phyloP scores from a whole-genome alignment of 257 asterid genomes.

The Nemophila menziesii region DNA sequence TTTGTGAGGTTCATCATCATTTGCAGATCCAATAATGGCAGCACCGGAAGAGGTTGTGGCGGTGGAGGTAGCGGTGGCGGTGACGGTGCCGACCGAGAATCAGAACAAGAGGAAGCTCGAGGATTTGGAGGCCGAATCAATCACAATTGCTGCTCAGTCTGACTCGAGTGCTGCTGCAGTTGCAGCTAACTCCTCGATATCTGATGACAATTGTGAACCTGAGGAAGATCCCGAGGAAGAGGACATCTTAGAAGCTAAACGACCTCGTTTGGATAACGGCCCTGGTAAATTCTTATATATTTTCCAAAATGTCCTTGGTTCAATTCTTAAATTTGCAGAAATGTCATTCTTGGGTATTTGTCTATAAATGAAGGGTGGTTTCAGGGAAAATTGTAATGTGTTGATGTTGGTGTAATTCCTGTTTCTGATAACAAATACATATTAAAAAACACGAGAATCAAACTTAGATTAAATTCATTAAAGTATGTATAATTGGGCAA shows the following conservation, averaged over 20 bases:
- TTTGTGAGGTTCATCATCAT: too few relatives aligned
- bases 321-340: not conserved
- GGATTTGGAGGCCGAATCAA: slow-evolving; percentile 43
- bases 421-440: too few relatives aligned
- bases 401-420: too few relatives aligned
- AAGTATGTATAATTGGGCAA: too few relatives aligned
- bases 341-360: not conserved
- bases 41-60: slow-evolving; percentile 43
- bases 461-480: too few relatives aligned
- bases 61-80: slow-evolving; percentile 21
- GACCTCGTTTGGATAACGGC: slow-evolving; percentile 60
- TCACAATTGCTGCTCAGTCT: slow-evolving; percentile 15
- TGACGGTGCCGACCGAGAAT: slow-evolving; percentile 30
- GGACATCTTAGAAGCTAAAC: slow-evolving; percentile 60
- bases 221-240: slow-evolving; percentile 20
- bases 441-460: too few relatives aligned
- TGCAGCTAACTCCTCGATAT: slow-evolving; percentile 18
- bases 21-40: too few relatives aligned
- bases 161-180: slow-evolving; percentile 9
- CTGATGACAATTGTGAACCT: slow-evolving; percentile 2
- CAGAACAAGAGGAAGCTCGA: slow-evolving; percentile 72
- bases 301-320: not conserved
- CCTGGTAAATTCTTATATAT: slow-evolving; percentile 22
- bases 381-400: too few relatives aligned
- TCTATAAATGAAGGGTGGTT: too few relatives aligned